Percentiles rank a stretch among this genome's conserved stretches.
phyloP scores from a whole-genome alignment of 495 filamentous ascomycete genomes.

The Talaromyces nanjingensis region DNA sequence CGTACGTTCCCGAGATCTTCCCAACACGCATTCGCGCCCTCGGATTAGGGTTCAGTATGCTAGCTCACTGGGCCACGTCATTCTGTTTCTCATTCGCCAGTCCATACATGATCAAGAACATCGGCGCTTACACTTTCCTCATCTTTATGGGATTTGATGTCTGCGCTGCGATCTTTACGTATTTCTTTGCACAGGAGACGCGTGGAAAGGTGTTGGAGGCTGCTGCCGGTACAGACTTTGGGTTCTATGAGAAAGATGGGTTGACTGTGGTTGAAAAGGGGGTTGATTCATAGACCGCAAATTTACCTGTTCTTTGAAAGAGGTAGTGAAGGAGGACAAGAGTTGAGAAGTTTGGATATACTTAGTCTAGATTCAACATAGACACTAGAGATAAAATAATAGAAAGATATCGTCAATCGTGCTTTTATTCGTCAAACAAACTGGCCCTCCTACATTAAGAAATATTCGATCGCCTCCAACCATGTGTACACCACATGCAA shows the following conservation, averaged over 20 bases:
- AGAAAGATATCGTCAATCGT: background rate
- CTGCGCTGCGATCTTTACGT: conserved; percentile 5
- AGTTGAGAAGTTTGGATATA: too few relatives aligned
- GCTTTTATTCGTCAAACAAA: background rate
- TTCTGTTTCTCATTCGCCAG: conserved; percentile 25
- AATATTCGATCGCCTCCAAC: background rate
- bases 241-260: background rate
- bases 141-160: conserved; percentile 14
- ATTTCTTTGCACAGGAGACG: conserved; percentile 22
- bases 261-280: background rate
- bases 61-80: conserved; percentile 22
- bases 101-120: conserved; percentile 21
- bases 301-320: too few relatives aligned
- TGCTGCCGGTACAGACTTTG: background rate
- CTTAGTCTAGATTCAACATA: background rate
- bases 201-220: background rate
- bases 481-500: background rate
- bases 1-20: conserved; percentile 24
- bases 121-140: conserved; percentile 21
- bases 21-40: conserved; percentile 22
- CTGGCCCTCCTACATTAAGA: background rate
- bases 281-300: background rate
- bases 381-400: background rate
- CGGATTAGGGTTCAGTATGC: conserved; percentile 21
- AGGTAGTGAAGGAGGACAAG: too few relatives aligned